phyloP scores from a whole-genome alignment of 169 alveolate genomes.

The Theileria luwenshuni region DNA sequence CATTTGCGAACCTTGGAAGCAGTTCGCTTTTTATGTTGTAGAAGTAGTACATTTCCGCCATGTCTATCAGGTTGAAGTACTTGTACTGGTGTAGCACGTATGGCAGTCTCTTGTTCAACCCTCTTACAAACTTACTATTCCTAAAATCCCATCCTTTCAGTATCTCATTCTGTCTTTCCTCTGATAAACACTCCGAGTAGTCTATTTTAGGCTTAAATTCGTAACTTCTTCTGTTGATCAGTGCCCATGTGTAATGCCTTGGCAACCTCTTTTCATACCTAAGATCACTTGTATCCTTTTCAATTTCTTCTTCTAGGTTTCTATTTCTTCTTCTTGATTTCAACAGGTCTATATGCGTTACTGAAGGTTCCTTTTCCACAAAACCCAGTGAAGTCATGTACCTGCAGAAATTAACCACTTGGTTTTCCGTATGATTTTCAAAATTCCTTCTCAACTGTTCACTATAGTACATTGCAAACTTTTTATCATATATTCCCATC shows the following conservation, averaged over 20 bases:
- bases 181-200: constrained; percentile 23
- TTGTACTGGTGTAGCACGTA: constrained; percentile 48
- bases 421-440: constrained; percentile 40
- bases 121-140: constrained; percentile 23
- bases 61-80: constrained; percentile 55
- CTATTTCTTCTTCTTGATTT: not conserved
- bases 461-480: constrained; percentile 29
- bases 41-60: constrained; percentile 60
- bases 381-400: constrained; percentile 35
- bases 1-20: constrained; percentile 54
- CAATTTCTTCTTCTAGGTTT: not conserved
- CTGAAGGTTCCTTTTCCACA: constrained; percentile 9
- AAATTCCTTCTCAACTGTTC: constrained; percentile 28
- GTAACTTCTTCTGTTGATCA: constrained; percentile 18
- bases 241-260: not conserved
- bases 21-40: constrained; percentile 39
- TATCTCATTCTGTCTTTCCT: constrained; percentile 10
- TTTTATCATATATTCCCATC: constrained; percentile 47
- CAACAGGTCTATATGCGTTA: not conserved
- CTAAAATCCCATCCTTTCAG: constrained; percentile 40
- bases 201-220: constrained; percentile 10
- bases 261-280: constrained; percentile 21
- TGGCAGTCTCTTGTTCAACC: constrained; percentile 42
- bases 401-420: constrained; percentile 57
- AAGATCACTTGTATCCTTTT: too few relatives aligned